These are phyloP conservation scores for Cercospora sesami DNA, from an alignment of 2,329 filamentous ascomycete genomes.

Conservation along the genomic window DNA sequence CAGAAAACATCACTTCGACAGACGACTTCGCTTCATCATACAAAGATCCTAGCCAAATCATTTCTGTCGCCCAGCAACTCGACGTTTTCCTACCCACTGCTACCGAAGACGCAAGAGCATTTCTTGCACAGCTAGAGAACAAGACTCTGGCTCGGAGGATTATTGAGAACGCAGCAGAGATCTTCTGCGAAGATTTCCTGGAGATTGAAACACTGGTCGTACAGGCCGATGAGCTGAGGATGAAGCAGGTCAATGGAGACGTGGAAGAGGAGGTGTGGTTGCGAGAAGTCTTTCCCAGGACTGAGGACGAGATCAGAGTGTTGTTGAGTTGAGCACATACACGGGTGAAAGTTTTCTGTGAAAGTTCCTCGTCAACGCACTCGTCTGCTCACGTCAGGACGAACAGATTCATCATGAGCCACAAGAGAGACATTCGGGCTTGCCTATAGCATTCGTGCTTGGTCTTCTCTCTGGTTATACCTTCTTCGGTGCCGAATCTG, in stretches of 20 bases:
- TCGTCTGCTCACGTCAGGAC: background rate
- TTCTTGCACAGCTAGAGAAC: conserved; percentile 72
- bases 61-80: conserved; percentile 69
- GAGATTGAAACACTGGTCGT: conserved; percentile 63
- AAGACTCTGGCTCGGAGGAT: conserved; percentile 70
- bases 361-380: background rate
- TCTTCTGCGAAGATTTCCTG: conserved; percentile 84
- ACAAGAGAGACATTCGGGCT: background rate
- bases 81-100: conserved; percentile 92
- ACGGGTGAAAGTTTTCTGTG: too few relatives aligned
- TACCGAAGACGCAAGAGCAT: conserved; percentile 85
- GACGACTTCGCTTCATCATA: conserved; percentile 33
- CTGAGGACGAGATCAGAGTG: conserved; percentile 63
- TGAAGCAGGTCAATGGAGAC: conserved; percentile 39
- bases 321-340: conserved; percentile 53
- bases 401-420: background rate
- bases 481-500: background rate
- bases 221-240: conserved; percentile 55
- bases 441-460: background rate
- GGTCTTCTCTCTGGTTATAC: background rate
- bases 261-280: conserved; percentile 45
- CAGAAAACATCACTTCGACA: conserved; percentile 36
- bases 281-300: conserved; percentile 62
- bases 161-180: conserved; percentile 78
- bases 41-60: conserved; percentile 49